Base-by-base conservation (phyloP, 192 early-diverging fungal species). In the Linderina pennispora region DNA sequence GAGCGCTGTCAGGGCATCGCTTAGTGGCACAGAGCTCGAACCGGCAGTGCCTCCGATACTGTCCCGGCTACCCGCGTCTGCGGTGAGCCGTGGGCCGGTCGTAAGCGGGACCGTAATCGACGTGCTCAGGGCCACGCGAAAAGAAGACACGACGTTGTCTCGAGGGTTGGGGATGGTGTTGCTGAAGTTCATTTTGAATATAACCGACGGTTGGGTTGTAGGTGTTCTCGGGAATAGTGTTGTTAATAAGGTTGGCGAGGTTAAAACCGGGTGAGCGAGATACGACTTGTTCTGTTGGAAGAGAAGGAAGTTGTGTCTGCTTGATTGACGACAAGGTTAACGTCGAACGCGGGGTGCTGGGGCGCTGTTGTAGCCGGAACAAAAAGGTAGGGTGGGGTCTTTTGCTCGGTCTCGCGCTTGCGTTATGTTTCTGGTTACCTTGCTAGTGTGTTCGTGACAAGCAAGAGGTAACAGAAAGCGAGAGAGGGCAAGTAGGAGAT, bases 241-340 rank as follows among this genome's bases (percentile, higher is more conserved):
- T 36, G 18, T 34, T 55, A 45, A 36, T 56, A 36, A 13, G 17
- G n/a, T 33, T 40, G 28, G 18, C 35, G 11, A 31, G 28, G 28
- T 5, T 5, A 26, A 20, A 25, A 33, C 43, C 45, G 19, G 45
- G 15, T 19, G 39, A 13, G 46, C 52, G 33, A 38, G 46, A 40
- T 38, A 53, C 50, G 50, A 39, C 52, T 48, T 42, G 34, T 42
- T 28, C 33, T 43, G 41, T 37, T 34, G 33, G 22, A 17, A 33
- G 22, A 48, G 59, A 62, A 54, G 47, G 43, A 38, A 62, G 46
- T 43, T 22, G 52, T 26, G 50, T 17, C 46, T 53, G 50, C 59
- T 62, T 35, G 48, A 53, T 24, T 39, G 50, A 23, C 40, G 50
- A 62, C 59, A 62, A 51, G 59, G 47, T 52, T 44, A n/a, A n/a